Evolutionary conservation across 2,329 filamentous ascomycete genomes (phyloP).

Genomic region (Thielaviopsis punctulata): DNA sequence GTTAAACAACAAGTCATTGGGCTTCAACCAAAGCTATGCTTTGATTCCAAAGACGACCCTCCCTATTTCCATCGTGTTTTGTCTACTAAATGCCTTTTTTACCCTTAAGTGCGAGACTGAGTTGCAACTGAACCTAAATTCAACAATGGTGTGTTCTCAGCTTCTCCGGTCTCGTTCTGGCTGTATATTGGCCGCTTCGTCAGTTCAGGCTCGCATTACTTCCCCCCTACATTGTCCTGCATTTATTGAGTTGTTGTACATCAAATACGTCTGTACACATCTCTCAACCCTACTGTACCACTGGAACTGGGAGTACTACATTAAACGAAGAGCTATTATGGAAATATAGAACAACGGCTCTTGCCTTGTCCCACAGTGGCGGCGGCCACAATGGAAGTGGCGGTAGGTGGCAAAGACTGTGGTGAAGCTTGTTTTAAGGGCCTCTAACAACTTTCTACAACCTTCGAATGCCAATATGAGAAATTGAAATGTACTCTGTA

Average conservation of each 20-base stretch:
- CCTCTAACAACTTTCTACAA: not conserved
- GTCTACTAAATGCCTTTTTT: not conserved
- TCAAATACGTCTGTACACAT: not conserved
- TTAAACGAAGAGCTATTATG: not conserved
- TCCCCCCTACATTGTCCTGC: too few species aligned
- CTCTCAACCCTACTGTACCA: not conserved
- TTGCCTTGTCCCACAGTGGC: not conserved
- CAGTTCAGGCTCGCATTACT: too few species aligned
- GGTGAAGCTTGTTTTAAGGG: not conserved
- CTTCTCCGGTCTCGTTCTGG: too few species aligned
- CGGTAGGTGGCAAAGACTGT: not conserved
- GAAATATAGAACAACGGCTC: not conserved
- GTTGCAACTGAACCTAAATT: too few species aligned
- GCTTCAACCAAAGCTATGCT: too few species aligned
- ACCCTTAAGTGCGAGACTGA: too few species aligned
- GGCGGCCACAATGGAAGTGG: not conserved
- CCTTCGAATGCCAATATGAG: too few species aligned
- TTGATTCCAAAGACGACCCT: not conserved
- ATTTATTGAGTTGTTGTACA: too few species aligned
- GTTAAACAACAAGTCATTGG: too few species aligned
- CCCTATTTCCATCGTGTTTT: not conserved
- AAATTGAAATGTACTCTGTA: too few species aligned
- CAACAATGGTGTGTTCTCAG: too few species aligned
- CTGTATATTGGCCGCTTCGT: too few species aligned
- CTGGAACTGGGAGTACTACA: not conserved